phyloP scores from a whole-genome alignment of 75 land plant species.

The Cupressus sempervirens region DNA sequence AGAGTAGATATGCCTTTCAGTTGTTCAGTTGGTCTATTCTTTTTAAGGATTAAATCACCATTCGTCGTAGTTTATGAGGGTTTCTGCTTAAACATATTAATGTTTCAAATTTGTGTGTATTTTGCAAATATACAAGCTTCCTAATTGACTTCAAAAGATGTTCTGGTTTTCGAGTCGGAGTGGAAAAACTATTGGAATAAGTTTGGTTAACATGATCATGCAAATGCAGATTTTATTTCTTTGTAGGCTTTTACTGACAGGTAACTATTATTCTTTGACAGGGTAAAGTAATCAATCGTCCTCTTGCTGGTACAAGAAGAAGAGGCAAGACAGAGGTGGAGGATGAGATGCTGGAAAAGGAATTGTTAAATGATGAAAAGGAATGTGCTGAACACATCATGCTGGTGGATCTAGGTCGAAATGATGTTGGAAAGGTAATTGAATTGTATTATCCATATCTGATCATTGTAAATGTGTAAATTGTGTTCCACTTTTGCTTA shows the following conservation, averaged over 20 bases:
- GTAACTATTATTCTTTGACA: slow-evolving; percentile 22
- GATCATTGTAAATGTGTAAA: background rate
- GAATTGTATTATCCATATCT: background rate
- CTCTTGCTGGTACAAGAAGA: slow-evolving; percentile 92
- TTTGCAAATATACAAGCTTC: background rate
- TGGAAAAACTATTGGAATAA: background rate
- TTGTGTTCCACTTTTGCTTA: background rate
- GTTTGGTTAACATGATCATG: background rate
- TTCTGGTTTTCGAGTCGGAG: background rate
- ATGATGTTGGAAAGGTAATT: slow-evolving; percentile 96
- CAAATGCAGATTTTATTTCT: background rate
- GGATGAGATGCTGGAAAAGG: slow-evolving; percentile 60
- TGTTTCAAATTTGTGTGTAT: background rate
- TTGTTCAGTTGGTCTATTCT: background rate
- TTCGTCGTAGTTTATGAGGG: background rate
- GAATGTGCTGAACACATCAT: slow-evolving; percentile 98
- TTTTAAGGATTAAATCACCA: background rate
- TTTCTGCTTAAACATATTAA: background rate
- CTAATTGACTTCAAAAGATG: background rate
- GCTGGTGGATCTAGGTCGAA: slow-evolving; percentile 96
- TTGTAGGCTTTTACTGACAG: background rate
- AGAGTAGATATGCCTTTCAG: background rate
- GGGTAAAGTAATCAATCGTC: slow-evolving; percentile 78
- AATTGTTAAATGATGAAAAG: slow-evolving; percentile 82
- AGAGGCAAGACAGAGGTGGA: slow-evolving; percentile 83